Evolutionary conservation across 768 basidiomycete genomes (phyloP).

Genomic region (Russula sp.): DNA sequence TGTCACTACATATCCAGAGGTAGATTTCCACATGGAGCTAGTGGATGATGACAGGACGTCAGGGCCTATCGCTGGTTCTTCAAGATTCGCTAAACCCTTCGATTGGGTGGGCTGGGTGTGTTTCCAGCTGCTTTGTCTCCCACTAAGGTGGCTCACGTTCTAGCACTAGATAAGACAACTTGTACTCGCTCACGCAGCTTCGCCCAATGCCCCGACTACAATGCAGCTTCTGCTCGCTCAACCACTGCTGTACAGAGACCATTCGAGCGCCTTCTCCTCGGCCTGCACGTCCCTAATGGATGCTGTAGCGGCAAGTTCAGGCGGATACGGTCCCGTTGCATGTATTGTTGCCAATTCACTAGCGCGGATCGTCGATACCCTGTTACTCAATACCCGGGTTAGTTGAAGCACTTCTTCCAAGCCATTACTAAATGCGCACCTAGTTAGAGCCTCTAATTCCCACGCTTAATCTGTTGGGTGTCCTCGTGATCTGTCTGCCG

Average conservation of each 20-base stretch:
- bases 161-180: conserved; percentile 18
- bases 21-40: conserved; percentile 2
- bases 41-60: neutral
- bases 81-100: conserved; percentile 1
- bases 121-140: neutral
- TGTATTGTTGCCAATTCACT: conserved; percentile 12
- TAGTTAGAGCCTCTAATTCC: conserved; percentile 17
- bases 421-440: neutral
- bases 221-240: conserved; percentile 21
- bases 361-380: conserved; percentile 15
- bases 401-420: neutral
- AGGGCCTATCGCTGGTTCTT: neutral
- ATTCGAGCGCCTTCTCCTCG: neutral
- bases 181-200: conserved; percentile 17
- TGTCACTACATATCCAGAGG: neutral
- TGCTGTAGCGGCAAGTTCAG: conserved; percentile 2
- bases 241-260: neutral
- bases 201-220: conserved; percentile 10
- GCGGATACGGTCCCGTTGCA: conserved; percentile 8
- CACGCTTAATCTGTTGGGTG: conserved; percentile 18
- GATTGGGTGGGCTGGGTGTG: conserved; percentile 22
- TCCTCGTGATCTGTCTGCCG: conserved; percentile 18
- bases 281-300: conserved; percentile 21
- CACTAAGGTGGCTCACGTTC: neutral
- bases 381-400: conserved; percentile 14